phyloP scores from a whole-genome alignment of 2,329 filamentous ascomycete genomes.

The Davidsoniella australis region DNA sequence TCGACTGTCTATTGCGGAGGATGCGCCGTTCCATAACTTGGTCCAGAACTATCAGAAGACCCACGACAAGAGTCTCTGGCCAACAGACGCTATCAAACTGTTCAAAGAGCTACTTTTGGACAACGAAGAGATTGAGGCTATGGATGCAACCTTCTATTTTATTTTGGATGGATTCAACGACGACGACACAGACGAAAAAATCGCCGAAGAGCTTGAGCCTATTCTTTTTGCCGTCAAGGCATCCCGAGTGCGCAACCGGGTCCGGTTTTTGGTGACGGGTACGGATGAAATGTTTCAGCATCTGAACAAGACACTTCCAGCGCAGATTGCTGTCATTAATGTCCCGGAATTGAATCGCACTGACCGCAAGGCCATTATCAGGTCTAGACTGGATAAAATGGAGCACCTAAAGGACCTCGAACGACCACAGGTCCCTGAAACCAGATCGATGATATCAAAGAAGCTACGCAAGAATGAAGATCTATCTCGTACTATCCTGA shows the following conservation, averaged over 20 bases:
- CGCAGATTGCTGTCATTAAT: not conserved
- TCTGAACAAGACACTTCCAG: not conserved
- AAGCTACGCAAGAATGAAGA: not conserved
- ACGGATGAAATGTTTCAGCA: not conserved
- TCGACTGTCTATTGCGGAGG: not conserved
- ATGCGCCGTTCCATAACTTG: conserved; percentile 1
- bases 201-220: not conserved
- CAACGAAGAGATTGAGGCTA: not conserved
- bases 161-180: conserved; percentile 1
- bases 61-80: not conserved
- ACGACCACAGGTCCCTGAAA: not conserved
- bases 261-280: not conserved
- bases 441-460: not conserved
- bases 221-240: not conserved
- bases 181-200: not conserved
- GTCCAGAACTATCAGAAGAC: not conserved
- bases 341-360: not conserved
- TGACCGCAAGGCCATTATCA: not conserved
- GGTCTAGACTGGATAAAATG: not conserved
- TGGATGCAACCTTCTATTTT: not conserved
- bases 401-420: not conserved
- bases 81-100: not conserved
- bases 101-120: not conserved
- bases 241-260: not conserved
- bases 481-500: conserved; percentile 5